A percentile compares a stretch with the other conserved stretches of the same genome.
Conservation (phyloP, 495 filamentous ascomycete species). For the Viridothelium virens region DNA sequence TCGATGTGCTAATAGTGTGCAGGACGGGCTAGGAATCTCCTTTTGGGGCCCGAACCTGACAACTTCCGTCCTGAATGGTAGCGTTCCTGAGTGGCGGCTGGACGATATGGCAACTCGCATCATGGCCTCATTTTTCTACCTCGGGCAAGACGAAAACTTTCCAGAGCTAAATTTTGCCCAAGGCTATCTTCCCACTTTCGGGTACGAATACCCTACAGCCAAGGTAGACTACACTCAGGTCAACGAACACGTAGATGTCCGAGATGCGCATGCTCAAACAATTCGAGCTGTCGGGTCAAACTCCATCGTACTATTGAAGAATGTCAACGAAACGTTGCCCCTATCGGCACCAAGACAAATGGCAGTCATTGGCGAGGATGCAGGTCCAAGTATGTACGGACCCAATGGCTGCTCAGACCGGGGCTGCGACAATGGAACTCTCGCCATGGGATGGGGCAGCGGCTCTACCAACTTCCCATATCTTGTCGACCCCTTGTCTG, state of each 20-base stretch:
- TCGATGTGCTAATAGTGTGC: neutral
- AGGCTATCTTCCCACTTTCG: conserved; percentile 72
- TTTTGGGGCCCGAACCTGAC: conserved; percentile 80
- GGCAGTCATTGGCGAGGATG: conserved; percentile 80
- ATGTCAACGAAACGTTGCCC: conserved; percentile 63
- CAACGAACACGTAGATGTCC: conserved; percentile 83
- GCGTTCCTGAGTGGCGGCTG: conserved; percentile 79
- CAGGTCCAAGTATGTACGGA: conserved; percentile 66
- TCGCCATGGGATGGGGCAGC: conserved; percentile 85
- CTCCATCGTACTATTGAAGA: conserved; percentile 85
- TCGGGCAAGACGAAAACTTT: conserved; percentile 57
- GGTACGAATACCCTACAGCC: conserved; percentile 56
- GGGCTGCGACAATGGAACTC: conserved; percentile 76
- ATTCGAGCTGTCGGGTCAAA: conserved; percentile 69
- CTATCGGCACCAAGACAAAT: conserved; percentile 67
- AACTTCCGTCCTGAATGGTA: conserved; percentile 78
- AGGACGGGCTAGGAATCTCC: conserved; percentile 2
- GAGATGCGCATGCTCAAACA: conserved; percentile 58
- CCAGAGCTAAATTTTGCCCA: conserved; percentile 78
- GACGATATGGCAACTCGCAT: conserved; percentile 92
- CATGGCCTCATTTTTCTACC: conserved; percentile 89
- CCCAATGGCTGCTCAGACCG: conserved; percentile 79
- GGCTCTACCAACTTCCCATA: conserved; percentile 89
- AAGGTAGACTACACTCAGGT: conserved; percentile 55
- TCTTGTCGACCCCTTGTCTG: conserved; percentile 76